phyloP scores from a whole-genome alignment of 805 yeast species.

The Lipomyces orientalis region DNA sequence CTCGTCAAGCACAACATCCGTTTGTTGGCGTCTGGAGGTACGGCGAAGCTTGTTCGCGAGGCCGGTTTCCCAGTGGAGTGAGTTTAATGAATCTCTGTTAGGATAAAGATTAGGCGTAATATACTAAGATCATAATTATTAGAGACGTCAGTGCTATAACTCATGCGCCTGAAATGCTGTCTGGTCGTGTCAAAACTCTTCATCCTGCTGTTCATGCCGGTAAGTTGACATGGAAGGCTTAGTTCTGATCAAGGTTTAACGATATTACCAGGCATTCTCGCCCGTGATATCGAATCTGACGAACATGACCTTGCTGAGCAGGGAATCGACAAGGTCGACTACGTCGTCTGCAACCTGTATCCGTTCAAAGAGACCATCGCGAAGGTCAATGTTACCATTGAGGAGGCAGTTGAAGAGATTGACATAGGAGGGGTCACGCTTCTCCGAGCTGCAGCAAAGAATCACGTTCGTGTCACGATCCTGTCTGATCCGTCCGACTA shows the following conservation, averaged over 20 bases:
- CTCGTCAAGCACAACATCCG: conserved; percentile 86
- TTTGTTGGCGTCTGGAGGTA: conserved; percentile 96
- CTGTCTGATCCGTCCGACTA: conserved; percentile 95
- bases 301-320: conserved; percentile 86
- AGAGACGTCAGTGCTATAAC: conserved; percentile 89
- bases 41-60: conserved; percentile 90
- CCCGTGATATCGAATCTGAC: conserved; percentile 89
- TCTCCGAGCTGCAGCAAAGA: conserved; percentile 98
- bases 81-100: conserved; percentile 21
- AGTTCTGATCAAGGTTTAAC: background rate
- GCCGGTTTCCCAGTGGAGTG: conserved; percentile 95
- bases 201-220: conserved; percentile 99
- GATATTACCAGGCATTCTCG: conserved; percentile 63
- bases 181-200: conserved; percentile 97
- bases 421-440: conserved; percentile 98
- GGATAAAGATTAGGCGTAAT: background rate
- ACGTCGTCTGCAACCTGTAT: conserved; percentile 95
- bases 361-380: conserved; percentile 98
- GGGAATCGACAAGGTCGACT: conserved; percentile 94
- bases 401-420: conserved; percentile 97
- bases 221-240: conserved; percentile 23
- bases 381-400: conserved; percentile 92
- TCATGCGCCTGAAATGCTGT: conserved; percentile 98
- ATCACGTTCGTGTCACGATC: conserved; percentile 94
- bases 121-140: background rate